Evolutionary conservation across 129 eudicot species (phyloP).

Genomic region (Escallonia rubra): DNA sequence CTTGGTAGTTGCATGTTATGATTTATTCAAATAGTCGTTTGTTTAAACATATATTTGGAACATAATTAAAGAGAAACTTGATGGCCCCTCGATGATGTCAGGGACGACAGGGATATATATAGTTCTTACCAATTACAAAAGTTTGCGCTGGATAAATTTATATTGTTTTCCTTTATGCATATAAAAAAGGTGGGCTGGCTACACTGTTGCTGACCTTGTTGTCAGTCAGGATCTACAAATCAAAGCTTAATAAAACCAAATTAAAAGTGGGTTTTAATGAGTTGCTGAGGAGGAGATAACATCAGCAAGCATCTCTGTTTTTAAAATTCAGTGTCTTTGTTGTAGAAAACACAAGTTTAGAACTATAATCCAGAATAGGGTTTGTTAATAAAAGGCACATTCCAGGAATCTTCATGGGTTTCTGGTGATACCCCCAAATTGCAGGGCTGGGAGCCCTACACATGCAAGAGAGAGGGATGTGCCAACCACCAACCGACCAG

Average conservation of each 20-base stretch:
- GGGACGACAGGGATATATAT: no score
- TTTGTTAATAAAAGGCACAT: conserved; percentile 4
- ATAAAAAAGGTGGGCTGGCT: background rate
- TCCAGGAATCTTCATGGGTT: conserved; percentile 6
- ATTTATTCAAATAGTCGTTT: no score
- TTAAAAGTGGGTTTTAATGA: background rate
- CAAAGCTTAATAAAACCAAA: conserved; percentile 9
- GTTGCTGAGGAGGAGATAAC: conserved; percentile 6
- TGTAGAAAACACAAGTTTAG: background rate
- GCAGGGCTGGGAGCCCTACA: background rate
- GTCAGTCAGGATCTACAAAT: background rate
- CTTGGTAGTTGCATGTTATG: no score
- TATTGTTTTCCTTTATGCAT: no score
- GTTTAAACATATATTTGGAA: no score
- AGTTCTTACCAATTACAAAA: no score
- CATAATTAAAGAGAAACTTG: background rate
- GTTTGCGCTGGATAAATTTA: no score
- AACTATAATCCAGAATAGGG: background rate
- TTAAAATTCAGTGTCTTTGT: background rate
- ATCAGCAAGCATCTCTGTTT: background rate
- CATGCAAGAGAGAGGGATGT: conserved; percentile 7
- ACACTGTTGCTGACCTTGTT: conserved; percentile 2
- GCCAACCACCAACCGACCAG: conserved; percentile 11
- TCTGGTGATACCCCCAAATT: background rate
- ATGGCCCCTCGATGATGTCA: background rate